Conservation (phyloP, 2,329 filamentous ascomycete species). For the Decorospora gaudefroyi region DNA sequence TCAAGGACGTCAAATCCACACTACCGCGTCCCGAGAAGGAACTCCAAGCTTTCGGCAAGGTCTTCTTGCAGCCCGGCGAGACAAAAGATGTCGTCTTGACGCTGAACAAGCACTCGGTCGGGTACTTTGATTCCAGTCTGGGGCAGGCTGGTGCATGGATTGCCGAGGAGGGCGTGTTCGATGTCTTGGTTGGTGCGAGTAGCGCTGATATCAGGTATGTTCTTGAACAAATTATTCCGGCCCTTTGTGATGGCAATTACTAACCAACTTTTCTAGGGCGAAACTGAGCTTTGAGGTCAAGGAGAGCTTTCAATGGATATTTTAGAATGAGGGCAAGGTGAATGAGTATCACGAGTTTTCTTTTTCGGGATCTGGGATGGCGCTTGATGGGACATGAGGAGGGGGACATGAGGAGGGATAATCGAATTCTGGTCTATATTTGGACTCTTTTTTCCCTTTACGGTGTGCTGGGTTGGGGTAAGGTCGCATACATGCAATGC, state of each 20-base stretch:
- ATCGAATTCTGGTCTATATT: not conserved
- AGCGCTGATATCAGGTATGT: conserved; percentile 66
- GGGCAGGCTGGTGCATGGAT: conserved; percentile 60
- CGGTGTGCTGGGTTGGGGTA: too few relatives aligned
- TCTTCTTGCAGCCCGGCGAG: conserved; percentile 45
- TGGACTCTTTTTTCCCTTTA: too few relatives aligned
- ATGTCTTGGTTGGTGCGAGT: conserved; percentile 64
- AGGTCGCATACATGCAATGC: too few relatives aligned
- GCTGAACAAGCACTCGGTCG: conserved; percentile 55
- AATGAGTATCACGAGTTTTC: conserved; percentile 9
- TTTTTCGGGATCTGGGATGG: conserved; percentile 5
- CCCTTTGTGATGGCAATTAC: not conserved
- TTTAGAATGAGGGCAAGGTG: conserved; percentile 45
- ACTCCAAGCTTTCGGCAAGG: conserved; percentile 66
- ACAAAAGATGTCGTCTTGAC: conserved; percentile 40
- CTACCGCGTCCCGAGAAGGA: conserved; percentile 72
- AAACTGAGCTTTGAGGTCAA: conserved; percentile 61
- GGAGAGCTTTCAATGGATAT: conserved; percentile 69
- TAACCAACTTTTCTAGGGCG: conserved; percentile 48
- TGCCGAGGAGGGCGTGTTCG: conserved; percentile 66
- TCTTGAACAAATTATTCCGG: not conserved
- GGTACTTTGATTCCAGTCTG: conserved; percentile 66
- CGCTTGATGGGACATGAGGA: too few relatives aligned
- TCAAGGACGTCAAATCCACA: conserved; percentile 65
- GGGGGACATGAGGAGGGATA: too few relatives aligned